Conservation (phyloP, 2,329 filamentous ascomycete genomes). For the Aspergillus brasiliensis region DNA sequence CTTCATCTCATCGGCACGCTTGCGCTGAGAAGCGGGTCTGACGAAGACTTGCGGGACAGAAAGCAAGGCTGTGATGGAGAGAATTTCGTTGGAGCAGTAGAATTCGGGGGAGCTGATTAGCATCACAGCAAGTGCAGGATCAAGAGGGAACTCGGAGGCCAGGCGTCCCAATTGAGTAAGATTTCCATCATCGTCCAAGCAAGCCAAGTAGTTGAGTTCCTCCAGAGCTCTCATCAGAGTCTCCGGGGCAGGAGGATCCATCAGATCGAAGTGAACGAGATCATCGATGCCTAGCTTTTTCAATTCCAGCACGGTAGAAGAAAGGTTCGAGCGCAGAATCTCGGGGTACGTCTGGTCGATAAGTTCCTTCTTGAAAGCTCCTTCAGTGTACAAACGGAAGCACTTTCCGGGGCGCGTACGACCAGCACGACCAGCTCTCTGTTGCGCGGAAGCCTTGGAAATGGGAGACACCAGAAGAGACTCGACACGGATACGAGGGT, state of each 20-base stretch:
- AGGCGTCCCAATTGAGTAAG: constrained; percentile 82
- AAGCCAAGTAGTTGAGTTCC: constrained; percentile 95
- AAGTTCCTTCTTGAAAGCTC: constrained; percentile 94
- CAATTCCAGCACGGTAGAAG: constrained; percentile 91
- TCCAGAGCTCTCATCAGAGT: constrained; percentile 97
- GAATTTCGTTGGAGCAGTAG: constrained; percentile 97
- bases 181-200: constrained; percentile 93
- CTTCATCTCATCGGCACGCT: constrained; percentile 98
- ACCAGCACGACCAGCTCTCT: constrained; percentile 97
- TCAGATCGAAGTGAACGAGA: constrained; percentile 95
- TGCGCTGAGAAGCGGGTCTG: constrained; percentile 79
- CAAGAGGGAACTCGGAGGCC: constrained; percentile 92
- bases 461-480: constrained; percentile 97
- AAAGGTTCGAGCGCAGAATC: constrained; percentile 89
- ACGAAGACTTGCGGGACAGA: constrained; percentile 95
- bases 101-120: constrained; percentile 96
- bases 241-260: constrained; percentile 97
- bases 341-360: constrained; percentile 98
- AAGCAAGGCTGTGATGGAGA: constrained; percentile 89
- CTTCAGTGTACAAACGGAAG: constrained; percentile 94
- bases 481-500: constrained; percentile 93
- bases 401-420: constrained; percentile 98
- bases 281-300: constrained; percentile 97
- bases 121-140: constrained; percentile 95
- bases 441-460: constrained; percentile 94